Percentiles rank a stretch among this genome's conserved stretches.
Conservation (phyloP, 805 yeast genomes). For the Metschnikowia hibisci region DNA sequence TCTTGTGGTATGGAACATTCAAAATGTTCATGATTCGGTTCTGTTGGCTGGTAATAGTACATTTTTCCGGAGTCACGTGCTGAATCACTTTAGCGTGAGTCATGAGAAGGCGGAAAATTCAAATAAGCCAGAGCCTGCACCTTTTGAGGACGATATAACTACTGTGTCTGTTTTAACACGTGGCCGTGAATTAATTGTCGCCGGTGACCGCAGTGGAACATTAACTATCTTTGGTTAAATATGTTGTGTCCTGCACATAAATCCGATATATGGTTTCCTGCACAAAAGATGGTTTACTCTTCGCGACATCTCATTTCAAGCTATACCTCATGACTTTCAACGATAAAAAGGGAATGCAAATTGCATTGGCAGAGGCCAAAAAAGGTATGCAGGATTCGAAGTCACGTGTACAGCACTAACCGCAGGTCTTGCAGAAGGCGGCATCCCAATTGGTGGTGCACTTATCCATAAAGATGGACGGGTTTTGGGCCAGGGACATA, state of each 20-base stretch:
- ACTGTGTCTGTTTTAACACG: not conserved
- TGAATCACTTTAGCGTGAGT: slow-evolving; percentile 12
- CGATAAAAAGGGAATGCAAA: slow-evolving; percentile 61
- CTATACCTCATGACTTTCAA: slow-evolving; percentile 45
- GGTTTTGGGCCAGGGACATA: slow-evolving; percentile 85
- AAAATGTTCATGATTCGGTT: slow-evolving; percentile 11
- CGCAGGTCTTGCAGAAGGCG: slow-evolving; percentile 73
- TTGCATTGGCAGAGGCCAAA: slow-evolving; percentile 70
- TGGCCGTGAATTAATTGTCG: not conserved
- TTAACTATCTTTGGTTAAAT: not conserved
- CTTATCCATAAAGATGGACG: slow-evolving; percentile 71
- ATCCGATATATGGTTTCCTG: not conserved
- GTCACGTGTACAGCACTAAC: slow-evolving; percentile 9
- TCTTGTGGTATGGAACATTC: slow-evolving; percentile 27
- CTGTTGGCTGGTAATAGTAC: slow-evolving; percentile 4
- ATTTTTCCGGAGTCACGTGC: slow-evolving; percentile 14
- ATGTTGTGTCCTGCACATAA: no score
- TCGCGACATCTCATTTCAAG: no score
- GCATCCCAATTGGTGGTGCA: slow-evolving; percentile 84
- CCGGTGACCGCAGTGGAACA: slow-evolving; percentile 1
- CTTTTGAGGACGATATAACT: not conserved
- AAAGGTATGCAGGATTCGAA: slow-evolving; percentile 37
- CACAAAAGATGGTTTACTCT: not conserved
- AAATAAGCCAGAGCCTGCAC: not conserved
- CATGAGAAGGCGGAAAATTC: slow-evolving; percentile 13